Evolutionary conservation across 371 early-diverging fungal species (phyloP).

Genomic region (Syncephalastrum sp.): DNA sequence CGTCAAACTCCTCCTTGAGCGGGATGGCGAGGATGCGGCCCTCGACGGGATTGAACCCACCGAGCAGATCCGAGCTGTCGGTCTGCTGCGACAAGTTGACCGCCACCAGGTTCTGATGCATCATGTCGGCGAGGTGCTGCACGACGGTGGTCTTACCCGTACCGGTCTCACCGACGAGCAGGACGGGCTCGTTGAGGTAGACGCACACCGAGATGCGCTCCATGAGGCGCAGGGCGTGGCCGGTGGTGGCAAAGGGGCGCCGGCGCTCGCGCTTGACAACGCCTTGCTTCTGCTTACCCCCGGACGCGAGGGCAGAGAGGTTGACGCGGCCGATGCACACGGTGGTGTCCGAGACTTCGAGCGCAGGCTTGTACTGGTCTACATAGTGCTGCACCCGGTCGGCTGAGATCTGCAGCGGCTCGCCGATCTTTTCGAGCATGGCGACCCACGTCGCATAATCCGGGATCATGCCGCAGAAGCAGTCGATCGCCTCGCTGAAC

Average conservation of each 20-base stretch:
- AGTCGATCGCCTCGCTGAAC: slow-evolving; percentile 87
- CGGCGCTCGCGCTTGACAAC: slow-evolving; percentile 38
- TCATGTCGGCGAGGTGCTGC: slow-evolving; percentile 88
- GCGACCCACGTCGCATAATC: slow-evolving; percentile 64
- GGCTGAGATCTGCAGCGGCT: slow-evolving; percentile 69
- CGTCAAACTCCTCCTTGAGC: slow-evolving; percentile 83
- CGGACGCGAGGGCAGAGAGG: slow-evolving; percentile 42
- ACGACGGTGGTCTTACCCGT: slow-evolving; percentile 99
- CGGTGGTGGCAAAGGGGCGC: slow-evolving; percentile 79
- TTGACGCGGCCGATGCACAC: slow-evolving; percentile 73
- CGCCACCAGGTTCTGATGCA: slow-evolving; percentile 80
- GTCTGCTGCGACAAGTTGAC: slow-evolving; percentile 99
- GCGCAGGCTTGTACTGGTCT: slow-evolving; percentile 69
- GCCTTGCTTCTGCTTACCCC: slow-evolving; percentile 29
- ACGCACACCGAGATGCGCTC: slow-evolving; percentile 86
- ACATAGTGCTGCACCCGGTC: slow-evolving; percentile 73
- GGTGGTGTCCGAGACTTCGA: slow-evolving; percentile 41
- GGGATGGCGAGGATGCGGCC: slow-evolving; percentile 77
- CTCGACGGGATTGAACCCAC: slow-evolving; percentile 97
- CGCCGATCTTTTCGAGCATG: slow-evolving; percentile 67
- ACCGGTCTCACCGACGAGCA: slow-evolving; percentile 99
- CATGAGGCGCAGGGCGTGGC: slow-evolving; percentile 73
- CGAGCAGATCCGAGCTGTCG: slow-evolving; percentile 96
- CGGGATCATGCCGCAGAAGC: slow-evolving; percentile 84
- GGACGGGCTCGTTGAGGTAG: slow-evolving; percentile 81